Conservation (phyloP, 2,329 filamentous ascomycete species). For the Thielaviopsis euricoi region DNA sequence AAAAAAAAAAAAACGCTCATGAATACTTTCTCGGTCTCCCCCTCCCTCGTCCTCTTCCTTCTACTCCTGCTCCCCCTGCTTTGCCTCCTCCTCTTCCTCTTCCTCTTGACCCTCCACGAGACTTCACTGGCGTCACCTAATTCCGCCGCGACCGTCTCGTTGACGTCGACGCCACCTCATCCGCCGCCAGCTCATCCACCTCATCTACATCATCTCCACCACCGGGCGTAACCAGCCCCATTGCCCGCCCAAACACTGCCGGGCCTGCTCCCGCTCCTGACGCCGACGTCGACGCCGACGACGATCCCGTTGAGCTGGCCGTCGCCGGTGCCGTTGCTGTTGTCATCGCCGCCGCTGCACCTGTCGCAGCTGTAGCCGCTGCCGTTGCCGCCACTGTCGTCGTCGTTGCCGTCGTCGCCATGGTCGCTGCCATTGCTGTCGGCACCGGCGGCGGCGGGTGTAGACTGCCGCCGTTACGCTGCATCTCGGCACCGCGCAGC, state of each 20-base stretch:
- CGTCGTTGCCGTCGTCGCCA: slow-evolving; percentile 16
- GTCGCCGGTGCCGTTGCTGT: slow-evolving; percentile 15
- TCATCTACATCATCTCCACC: slow-evolving; percentile 33
- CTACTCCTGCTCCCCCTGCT: too few species aligned
- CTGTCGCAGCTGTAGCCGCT: too few species aligned
- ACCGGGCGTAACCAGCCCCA: slow-evolving; percentile 21
- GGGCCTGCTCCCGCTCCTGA: slow-evolving; percentile 18
- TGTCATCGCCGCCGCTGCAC: slow-evolving; percentile 14
- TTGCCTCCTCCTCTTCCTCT: not conserved
- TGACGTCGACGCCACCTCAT: slow-evolving; percentile 16
- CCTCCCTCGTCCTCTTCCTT: not conserved
- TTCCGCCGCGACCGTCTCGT: slow-evolving; percentile 11
- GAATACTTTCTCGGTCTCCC: not conserved
- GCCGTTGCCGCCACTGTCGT: slow-evolving; percentile 13
- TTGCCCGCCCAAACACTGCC: slow-evolving; percentile 14
- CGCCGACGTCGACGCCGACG: slow-evolving; percentile 13
- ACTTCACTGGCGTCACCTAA: slow-evolving; percentile 3
- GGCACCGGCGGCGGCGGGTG: slow-evolving; percentile 14
- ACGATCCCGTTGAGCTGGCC: slow-evolving; percentile 14
- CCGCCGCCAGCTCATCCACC: slow-evolving; percentile 30
- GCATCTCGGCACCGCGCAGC: slow-evolving; percentile 57
- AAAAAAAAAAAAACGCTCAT: too few species aligned
- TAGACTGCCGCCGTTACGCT: slow-evolving; percentile 22
- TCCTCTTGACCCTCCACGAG: not conserved
- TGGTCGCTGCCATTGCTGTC: slow-evolving; percentile 11